A percentile compares a stretch with the other conserved stretches of the same genome.
phyloP scores from a whole-genome alignment of 2,329 filamentous ascomycete genomes.

The Chaetomium sp. region DNA sequence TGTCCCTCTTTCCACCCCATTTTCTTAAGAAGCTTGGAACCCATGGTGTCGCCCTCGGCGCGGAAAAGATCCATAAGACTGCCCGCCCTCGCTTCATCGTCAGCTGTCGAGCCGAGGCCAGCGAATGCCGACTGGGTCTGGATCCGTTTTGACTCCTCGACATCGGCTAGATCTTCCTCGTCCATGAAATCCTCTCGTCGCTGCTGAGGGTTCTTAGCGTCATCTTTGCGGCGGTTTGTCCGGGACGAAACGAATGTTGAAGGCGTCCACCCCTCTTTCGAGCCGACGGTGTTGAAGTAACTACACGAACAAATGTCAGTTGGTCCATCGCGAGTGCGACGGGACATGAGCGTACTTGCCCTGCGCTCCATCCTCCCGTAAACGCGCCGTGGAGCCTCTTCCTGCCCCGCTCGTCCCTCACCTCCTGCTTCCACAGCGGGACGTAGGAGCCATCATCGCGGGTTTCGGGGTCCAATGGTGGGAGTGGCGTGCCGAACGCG shows the following conservation, averaged over 20 bases:
- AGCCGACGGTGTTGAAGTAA: constrained; percentile 97
- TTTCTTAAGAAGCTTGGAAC: constrained; percentile 71
- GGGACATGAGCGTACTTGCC: constrained; percentile 48
- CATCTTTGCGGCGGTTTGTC: constrained; percentile 65
- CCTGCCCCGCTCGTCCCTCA: constrained; percentile 83
- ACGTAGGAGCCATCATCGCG: constrained; percentile 90
- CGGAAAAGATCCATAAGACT: constrained; percentile 66
- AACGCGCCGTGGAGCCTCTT: constrained; percentile 94
- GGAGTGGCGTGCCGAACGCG: constrained; percentile 77
- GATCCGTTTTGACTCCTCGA: constrained; percentile 67
- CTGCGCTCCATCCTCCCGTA: constrained; percentile 92
- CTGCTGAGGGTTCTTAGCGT: constrained; percentile 46
- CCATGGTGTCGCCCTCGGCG: constrained; percentile 73
- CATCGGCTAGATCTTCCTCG: constrained; percentile 86
- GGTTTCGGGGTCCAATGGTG: constrained; percentile 64
- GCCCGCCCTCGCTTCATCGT: constrained; percentile 45
- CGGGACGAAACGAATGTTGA: constrained; percentile 89
- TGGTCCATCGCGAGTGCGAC: not conserved
- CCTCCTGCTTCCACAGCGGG: constrained; percentile 97
- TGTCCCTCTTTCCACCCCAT: constrained; percentile 98
- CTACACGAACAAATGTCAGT: constrained; percentile 37
- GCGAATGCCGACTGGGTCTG: constrained; percentile 69
- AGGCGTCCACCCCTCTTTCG: constrained; percentile 96
- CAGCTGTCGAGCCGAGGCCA: constrained; percentile 62
- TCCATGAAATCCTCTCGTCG: constrained; percentile 95